These are phyloP conservation scores for Rubia tinctorum DNA, from an alignment of 305 asterid genomes.

Conservation along the genomic window DNA sequence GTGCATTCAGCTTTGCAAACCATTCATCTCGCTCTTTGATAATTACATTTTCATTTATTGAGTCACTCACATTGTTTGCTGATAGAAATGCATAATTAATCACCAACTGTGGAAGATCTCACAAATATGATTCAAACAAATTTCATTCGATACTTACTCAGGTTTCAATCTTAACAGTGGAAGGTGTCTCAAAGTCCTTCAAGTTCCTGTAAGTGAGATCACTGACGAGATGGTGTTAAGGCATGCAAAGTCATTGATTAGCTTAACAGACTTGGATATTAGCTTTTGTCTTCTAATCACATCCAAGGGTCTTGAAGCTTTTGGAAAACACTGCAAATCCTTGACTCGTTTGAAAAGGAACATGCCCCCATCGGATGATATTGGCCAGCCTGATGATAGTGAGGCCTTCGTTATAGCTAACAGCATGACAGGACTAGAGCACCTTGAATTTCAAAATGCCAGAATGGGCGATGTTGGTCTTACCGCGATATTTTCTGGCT, in stretches of 20 bases:
- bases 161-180: not conserved
- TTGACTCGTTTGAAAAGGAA: not conserved
- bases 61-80: not conserved
- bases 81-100: not conserved
- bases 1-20: not conserved
- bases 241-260: not conserved
- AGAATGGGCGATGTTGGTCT: not conserved
- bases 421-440: not conserved
- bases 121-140: not conserved
- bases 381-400: not conserved
- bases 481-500: not conserved
- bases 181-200: not conserved
- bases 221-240: not conserved
- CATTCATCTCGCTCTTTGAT: not conserved
- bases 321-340: not conserved
- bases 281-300: not conserved
- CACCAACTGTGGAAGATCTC: not conserved
- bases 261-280: not conserved
- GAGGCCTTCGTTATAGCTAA: slow-evolving; percentile 2
- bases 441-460: not conserved
- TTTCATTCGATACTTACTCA: not conserved
- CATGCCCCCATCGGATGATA: not conserved
- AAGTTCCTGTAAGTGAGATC: not conserved
- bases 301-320: not conserved
- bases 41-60: no score